These are phyloP conservation scores for Lipomyces kockii DNA, from an alignment of 805 yeast genomes.

Conservation along the genomic window DNA sequence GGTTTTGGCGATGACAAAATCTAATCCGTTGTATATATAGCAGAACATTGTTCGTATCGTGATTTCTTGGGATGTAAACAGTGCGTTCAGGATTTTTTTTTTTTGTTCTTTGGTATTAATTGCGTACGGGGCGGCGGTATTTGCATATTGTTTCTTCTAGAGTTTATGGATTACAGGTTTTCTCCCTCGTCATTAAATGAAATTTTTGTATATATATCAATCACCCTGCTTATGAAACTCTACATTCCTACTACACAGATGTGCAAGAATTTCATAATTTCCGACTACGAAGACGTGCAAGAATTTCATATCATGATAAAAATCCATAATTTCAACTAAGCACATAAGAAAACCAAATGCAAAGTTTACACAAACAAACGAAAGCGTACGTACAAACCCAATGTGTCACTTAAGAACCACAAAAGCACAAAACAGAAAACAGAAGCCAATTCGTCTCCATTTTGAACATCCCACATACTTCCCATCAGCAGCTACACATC, in stretches of 20 bases:
- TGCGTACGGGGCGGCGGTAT: neutral
- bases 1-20: neutral
- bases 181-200: neutral
- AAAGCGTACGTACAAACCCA: neutral
- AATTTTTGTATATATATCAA: neutral
- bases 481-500: neutral
- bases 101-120: neutral
- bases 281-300: neutral
- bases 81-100: neutral
- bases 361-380: neutral
- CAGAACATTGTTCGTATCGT: neutral
- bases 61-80: neutral
- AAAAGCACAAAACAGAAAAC: too few relatives aligned
- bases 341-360: neutral
- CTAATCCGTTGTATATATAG: neutral
- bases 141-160: neutral
- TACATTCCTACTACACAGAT: neutral
- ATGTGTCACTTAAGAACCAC: neutral
- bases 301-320: neutral
- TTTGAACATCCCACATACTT: neutral
- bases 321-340: neutral
- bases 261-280: neutral
- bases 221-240: neutral
- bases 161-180: neutral
- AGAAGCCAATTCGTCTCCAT: neutral